Base-by-base conservation (phyloP, 495 filamentous ascomycete genomes). In the Penicillium cataractarum region DNA sequence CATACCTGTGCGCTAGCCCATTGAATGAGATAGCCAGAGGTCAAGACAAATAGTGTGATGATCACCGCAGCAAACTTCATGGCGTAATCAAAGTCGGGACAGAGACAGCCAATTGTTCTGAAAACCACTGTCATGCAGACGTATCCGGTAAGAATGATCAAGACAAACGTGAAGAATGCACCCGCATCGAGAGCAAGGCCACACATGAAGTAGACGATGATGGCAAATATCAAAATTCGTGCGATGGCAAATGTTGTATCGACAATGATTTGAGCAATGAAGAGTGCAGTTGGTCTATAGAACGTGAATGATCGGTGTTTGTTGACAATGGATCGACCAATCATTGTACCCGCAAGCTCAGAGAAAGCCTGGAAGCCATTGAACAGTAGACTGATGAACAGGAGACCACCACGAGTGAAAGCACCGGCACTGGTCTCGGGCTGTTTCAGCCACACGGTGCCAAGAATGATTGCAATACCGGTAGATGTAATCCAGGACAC, bases 151-250 rank as follows among this genome's bases (percentile, higher is more conserved):
- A 92, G 74, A 44, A 92, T 87, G 55, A 92, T 71, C 54, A 94
- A 75, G 57, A 84, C 84, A 67, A 92, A 94, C n/a, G 77, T 90
- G 76, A 93, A 93, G 75, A 94, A 94, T 12, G 88, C 84, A 0
- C 90, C 90, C 12, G 87, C 86, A 54, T 86, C 82, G 15, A 84
- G 80, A 12, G 80, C 82, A 4, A 94, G 80, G 13, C 84, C 85
- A 17, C 83, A 86, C 87, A 93, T 90, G 74, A 92, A 94, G 74
- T 94, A 94, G 40, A 92, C 87, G 35, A 92, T 90, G 48, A 92
- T 79, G 58, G 80, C 82, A 67, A 93, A 93, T 8, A 91, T 75
- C 26, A 92, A 61, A 44, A 92, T 90, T 58, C 88, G 83, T 2
- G 82, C 77, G 6, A 87, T 78, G 0, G 89, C 80, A 68, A 93